These are phyloP conservation scores for Mucor circinelloides DNA, from an alignment of 371 early-diverging fungal genomes.

Conservation along the genomic window DNA sequence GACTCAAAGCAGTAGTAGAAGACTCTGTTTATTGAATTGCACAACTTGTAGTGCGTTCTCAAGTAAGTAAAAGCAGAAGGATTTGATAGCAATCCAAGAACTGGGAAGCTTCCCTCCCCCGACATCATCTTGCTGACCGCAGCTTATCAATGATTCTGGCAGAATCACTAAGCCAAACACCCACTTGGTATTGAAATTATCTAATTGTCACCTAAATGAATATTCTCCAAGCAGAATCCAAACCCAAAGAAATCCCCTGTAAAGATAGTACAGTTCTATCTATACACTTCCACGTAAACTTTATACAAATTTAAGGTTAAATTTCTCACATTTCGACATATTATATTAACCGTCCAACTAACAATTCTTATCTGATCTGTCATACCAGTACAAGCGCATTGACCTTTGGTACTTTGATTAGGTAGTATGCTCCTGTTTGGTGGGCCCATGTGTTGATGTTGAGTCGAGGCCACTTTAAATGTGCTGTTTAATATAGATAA, in stretches of 20 bases:
- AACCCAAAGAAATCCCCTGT: background rate
- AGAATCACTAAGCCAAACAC: background rate
- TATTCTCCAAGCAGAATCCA: background rate
- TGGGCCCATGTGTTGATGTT: background rate
- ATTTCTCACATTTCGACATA: background rate
- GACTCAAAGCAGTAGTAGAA: too few relatives aligned
- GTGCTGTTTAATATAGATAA: background rate
- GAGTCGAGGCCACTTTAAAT: background rate
- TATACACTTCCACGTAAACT: background rate
- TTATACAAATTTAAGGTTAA: background rate
- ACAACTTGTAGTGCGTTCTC: too few relatives aligned
- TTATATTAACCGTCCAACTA: background rate
- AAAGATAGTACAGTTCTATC: background rate
- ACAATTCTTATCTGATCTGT: background rate
- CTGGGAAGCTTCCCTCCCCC: too few relatives aligned
- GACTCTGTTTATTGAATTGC: too few relatives aligned
- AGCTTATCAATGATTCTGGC: background rate
- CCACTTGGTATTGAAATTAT: too few relatives aligned
- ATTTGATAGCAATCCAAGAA: too few relatives aligned
- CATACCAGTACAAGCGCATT: background rate
- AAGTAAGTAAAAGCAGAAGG: too few relatives aligned
- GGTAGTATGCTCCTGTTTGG: too few relatives aligned
- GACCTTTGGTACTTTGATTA: too few relatives aligned
- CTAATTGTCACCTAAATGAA: too few relatives aligned
- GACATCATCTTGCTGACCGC: background rate